Evolutionary conservation across 768 basidiomycete genomes (phyloP), one percentile per base, ranked within the genome.

Genomic region (Obba rivulosa): DNA sequence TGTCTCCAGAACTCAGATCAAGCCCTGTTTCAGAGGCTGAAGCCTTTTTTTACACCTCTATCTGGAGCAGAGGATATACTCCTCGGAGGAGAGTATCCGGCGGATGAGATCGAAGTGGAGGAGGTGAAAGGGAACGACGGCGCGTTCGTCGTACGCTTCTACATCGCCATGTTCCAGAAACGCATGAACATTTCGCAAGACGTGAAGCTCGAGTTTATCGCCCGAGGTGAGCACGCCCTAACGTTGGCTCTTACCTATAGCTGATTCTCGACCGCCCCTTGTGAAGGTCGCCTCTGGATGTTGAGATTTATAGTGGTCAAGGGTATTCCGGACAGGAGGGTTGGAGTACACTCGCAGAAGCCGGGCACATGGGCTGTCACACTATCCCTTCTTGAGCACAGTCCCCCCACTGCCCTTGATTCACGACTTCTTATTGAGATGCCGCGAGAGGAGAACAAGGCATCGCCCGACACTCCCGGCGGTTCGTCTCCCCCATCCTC

Each of bases 1-100:
- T 90, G 87, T 56, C 66, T 87, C 25, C 65, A 80, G 22, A 78
- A 73, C 4, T 80, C 78, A 1, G 81, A 85, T 59, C 75, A 85
- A 49, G 67, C 62, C 2, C 66, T 85, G 2, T 85, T 85, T 63
- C 79, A 81, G 52, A 73, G 78, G 0, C 67, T 85, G 17, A 67
- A 79, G n/a, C 48, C 78, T 0, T 74, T 73, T 25, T 80, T 82
- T 54, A 64, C 75, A 0, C 73, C 75, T 4, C 65, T 81, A 11
- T 75, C 73, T 0, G 78, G 76, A 0, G 65, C 73, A 13, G 83
- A 87, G 50, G 71, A 76, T 18, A 57, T 76, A 2, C 53, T 76
- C 4, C 61, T 74, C 1, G 69, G 58, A 3, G 55, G 45, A 22
- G 48, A 10, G 42, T 42, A 50, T 20, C 56, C 62, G 10, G 54